These are phyloP conservation scores for Trichoderma lentiforme DNA, from an alignment of 2,329 filamentous ascomycete genomes.

Conservation along the genomic window DNA sequence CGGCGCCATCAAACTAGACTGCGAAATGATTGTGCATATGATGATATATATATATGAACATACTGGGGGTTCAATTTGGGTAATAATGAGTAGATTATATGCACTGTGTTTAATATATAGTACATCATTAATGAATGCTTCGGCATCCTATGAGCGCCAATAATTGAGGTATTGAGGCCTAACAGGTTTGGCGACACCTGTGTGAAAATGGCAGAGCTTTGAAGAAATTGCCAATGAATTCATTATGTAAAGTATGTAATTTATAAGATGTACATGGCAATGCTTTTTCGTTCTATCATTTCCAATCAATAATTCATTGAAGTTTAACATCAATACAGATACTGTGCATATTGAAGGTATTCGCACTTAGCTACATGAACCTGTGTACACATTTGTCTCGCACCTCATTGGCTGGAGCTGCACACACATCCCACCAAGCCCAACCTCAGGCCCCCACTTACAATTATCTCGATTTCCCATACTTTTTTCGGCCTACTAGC, in stretches of 20 bases:
- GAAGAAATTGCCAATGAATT: fast-evolving
- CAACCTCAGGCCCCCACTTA: background rate
- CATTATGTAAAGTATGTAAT: fast-evolving
- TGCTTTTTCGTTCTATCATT: fast-evolving
- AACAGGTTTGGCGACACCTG: background rate
- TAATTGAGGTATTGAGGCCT: fast-evolving
- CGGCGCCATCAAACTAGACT: conserved; percentile 25
- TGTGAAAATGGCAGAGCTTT: fast-evolving
- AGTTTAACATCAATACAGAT: background rate
- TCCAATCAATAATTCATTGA: background rate
- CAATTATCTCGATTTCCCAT: conserved; percentile 14
- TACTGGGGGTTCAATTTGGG: background rate
- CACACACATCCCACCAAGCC: conserved; percentile 3
- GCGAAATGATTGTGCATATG: background rate
- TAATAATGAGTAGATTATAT: background rate
- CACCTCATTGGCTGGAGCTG: conserved; percentile 3
- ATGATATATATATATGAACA: background rate
- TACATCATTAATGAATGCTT: background rate
- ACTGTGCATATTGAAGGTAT: background rate
- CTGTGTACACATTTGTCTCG: background rate
- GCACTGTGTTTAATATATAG: background rate
- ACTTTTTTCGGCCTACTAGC: conserved; percentile 14
- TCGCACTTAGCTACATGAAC: background rate
- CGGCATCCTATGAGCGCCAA: background rate
- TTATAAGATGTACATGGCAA: fast-evolving